Evolutionary conservation across 495 filamentous ascomycete genomes (phyloP).

Genomic region (Tuber borchii): DNA sequence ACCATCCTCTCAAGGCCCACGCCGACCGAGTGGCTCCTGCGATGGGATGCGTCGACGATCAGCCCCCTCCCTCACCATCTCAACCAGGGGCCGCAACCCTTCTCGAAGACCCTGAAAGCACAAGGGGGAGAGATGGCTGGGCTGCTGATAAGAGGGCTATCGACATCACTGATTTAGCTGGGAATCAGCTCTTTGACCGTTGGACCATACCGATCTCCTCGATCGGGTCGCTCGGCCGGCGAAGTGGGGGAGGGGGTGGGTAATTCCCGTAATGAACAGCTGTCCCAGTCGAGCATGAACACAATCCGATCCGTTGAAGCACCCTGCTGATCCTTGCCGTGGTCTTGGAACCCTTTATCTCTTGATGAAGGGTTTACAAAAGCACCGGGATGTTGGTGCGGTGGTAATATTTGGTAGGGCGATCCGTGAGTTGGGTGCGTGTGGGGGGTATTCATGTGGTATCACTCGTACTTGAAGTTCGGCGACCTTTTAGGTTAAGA

Average conservation of each 20-base stretch:
- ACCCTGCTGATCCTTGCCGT: background rate
- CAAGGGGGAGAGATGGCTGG: background rate
- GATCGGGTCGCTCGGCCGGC: background rate
- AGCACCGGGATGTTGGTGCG: background rate
- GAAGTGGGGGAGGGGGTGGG: background rate
- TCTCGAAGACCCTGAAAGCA: background rate
- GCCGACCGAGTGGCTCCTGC: background rate
- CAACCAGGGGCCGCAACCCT: background rate
- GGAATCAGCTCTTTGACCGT: background rate
- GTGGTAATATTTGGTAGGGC: background rate
- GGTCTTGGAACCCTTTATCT: background rate
- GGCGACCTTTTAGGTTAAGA: background rate
- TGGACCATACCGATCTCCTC: background rate
- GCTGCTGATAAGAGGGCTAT: background rate
- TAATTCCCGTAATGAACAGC: background rate
- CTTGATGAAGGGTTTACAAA: background rate
- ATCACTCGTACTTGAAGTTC: background rate
- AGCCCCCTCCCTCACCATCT: background rate
- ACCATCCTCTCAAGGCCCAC: background rate
- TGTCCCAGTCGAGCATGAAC: background rate
- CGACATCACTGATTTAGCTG: slow-evolving; percentile 1
- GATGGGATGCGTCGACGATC: background rate
- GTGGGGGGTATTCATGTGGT: background rate
- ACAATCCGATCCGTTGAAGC: background rate
- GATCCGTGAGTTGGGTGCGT: background rate